These are phyloP conservation scores for Aurantiochytrium sp. DNA, from an alignment of 108 stramenopile species.

Conservation along the genomic window DNA sequence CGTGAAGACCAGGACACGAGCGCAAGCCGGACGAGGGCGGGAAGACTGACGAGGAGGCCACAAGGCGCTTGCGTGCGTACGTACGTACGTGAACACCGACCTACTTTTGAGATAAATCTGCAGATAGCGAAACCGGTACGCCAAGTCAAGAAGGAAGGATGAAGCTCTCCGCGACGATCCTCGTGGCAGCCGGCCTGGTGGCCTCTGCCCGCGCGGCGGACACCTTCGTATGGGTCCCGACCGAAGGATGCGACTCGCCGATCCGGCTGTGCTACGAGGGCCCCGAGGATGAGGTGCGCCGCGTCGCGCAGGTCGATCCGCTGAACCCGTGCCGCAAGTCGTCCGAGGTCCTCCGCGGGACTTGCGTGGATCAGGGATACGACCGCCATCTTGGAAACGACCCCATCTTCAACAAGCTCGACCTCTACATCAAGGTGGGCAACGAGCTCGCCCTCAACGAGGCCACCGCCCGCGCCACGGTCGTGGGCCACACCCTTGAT, in stretches of 20 bases:
- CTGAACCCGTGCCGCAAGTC: background rate
- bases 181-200: background rate
- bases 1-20: no score
- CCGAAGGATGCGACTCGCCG: constrained; percentile 8
- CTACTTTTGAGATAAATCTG: no score
- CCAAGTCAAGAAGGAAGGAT: no score
- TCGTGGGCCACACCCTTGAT: background rate
- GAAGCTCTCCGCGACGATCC: background rate
- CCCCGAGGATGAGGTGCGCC: background rate
- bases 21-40: no score
- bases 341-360: background rate
- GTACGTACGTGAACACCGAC: no score
- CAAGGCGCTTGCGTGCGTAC: no score
- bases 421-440: background rate
- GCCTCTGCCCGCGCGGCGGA: background rate
- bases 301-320: background rate
- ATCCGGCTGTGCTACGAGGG: constrained; percentile 3
- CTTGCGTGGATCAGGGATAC: background rate
- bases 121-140: no score
- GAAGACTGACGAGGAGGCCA: no score
- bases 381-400: background rate
- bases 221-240: background rate
- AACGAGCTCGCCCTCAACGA: background rate
- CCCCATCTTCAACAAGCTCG: background rate
- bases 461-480: background rate